Evolutionary conservation across 495 filamentous ascomycete species (phyloP).

Genomic region (Hypomontagnella monticulosa): DNA sequence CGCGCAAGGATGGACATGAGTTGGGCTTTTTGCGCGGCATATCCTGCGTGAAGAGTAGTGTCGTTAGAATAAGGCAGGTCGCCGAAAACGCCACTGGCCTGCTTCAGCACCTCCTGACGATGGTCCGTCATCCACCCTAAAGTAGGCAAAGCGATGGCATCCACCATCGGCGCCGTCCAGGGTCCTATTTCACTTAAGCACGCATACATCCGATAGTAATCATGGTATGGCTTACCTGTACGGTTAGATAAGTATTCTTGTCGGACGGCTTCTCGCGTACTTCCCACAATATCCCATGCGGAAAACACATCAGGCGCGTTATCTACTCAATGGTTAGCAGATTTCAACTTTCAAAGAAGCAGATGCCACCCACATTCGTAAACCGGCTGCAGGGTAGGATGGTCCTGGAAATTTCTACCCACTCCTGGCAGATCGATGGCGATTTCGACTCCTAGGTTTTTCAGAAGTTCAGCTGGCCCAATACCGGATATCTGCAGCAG

Average conservation of each 20-base stretch:
- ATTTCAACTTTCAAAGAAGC: not conserved
- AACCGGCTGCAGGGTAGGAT: conserved; percentile 45
- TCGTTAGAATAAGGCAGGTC: conserved; percentile 50
- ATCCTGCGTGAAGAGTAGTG: conserved; percentile 53
- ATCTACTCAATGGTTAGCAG: conserved; percentile 40
- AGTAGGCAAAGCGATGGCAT: conserved; percentile 54
- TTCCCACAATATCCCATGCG: conserved; percentile 46
- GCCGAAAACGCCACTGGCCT: conserved; percentile 29
- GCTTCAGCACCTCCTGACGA: conserved; percentile 23
- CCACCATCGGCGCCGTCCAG: conserved; percentile 52
- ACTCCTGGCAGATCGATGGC: conserved; percentile 52
- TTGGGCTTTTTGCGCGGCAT: conserved; percentile 47
- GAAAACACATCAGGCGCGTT: conserved; percentile 48
- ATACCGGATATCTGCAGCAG: conserved; percentile 68
- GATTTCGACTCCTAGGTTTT: conserved; percentile 42
- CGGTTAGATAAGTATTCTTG: conserved; percentile 49
- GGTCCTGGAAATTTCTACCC: conserved; percentile 54
- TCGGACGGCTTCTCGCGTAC: conserved; percentile 35
- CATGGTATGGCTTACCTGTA: conserved; percentile 38
- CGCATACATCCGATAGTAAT: not conserved
- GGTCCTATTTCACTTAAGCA: conserved; percentile 46
- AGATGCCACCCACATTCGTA: conserved; percentile 47
- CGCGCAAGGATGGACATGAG: conserved; percentile 48
- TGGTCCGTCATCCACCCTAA: conserved; percentile 40
- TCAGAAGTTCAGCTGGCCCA: conserved; percentile 50